Base-by-base conservation (phyloP, 2,329 filamentous ascomycete genomes). In the Penicillium hesseltinei region DNA sequence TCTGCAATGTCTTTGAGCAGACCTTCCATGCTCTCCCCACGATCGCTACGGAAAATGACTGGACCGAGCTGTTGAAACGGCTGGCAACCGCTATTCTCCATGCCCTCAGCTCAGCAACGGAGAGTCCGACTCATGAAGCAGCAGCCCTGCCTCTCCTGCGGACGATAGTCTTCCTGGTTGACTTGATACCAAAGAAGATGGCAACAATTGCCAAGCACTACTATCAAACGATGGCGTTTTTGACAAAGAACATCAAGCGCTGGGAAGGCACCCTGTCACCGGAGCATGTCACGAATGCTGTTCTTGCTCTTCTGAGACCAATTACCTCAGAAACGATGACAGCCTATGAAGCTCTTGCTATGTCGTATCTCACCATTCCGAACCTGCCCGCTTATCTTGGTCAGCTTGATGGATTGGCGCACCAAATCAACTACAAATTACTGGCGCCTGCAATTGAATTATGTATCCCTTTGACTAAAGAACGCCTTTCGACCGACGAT, bases 381-480 rank as follows among this genome's bases (percentile, higher is more conserved):
- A 69, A 75, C 42, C 70, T 81, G 10, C 62, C 72, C 61, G 55
- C 69, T 56, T 61, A 70, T 64, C 53, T 77, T 62, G 69, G 75
- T 15, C 66, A 69, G 4, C 69, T 82, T 54, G 71, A 75, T 61
- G 62, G 58, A 5, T 65, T 85, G 36, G 78, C 80, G 33, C 74
- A 75, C 19, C 72, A 73, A 19, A 75, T 84, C 57, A 81, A 83
- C 62, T 82, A 82, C 62, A 81, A 81, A 58, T 66, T 81, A 44
- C 65, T 81, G 27, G 73, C 75, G 6, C 71, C 71, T 39, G 73
- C 74, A 3, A 62, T 80, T 52, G 69, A 69, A 19, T 58, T 69
- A 53, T 59, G 64, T 60, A 75, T 69, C 63, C 69, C 47, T 64
- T 56, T 63, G 15, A 57, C 62, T 8, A 51, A 56, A 29, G 63